Conservation (phyloP, 495 filamentous ascomycete species). For the Lasiosphaeris hirsuta region DNA sequence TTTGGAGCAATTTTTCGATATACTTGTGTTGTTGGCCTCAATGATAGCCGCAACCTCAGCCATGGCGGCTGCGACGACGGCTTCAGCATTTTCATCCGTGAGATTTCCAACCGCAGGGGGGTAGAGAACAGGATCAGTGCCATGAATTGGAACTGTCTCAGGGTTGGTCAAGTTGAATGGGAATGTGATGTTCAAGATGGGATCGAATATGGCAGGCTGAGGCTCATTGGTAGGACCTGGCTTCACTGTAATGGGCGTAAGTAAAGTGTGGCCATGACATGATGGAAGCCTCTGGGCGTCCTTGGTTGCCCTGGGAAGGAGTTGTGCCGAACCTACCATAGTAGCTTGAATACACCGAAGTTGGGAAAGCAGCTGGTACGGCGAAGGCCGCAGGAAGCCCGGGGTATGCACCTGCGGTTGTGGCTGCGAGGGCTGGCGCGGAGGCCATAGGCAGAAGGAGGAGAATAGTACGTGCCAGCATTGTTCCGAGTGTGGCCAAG, state of each 20-base stretch:
- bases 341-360: slow-evolving; percentile 51
- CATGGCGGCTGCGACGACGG: slow-evolving; percentile 38
- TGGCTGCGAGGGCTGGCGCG: no score
- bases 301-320: no score
- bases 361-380: slow-evolving; percentile 52
- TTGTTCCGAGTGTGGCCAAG: no score
- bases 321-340: slow-evolving; percentile 26
- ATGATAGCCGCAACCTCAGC: slow-evolving; percentile 47
- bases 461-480: no score
- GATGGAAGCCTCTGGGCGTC: no score
- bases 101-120: slow-evolving; percentile 44
- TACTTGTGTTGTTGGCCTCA: slow-evolving; percentile 29
- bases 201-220: slow-evolving; percentile 56
- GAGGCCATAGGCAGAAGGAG: no score
- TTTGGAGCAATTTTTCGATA: slow-evolving; percentile 46
- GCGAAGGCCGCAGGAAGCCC: slow-evolving; percentile 41
- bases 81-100: slow-evolving; percentile 35
- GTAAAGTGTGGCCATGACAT: background rate
- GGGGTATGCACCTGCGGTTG: background rate
- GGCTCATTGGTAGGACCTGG: slow-evolving; percentile 54
- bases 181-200: slow-evolving; percentile 54
- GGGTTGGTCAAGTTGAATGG: slow-evolving; percentile 56
- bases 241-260: slow-evolving; percentile 24
- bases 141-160: slow-evolving; percentile 45
- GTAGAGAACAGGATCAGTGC: slow-evolving; percentile 49